A percentile compares a stretch with the other conserved stretches of the same genome.
Evolutionary conservation across 1,139 yeast genomes (phyloP).

Genomic region (Arxiozyma slooffiae): DNA sequence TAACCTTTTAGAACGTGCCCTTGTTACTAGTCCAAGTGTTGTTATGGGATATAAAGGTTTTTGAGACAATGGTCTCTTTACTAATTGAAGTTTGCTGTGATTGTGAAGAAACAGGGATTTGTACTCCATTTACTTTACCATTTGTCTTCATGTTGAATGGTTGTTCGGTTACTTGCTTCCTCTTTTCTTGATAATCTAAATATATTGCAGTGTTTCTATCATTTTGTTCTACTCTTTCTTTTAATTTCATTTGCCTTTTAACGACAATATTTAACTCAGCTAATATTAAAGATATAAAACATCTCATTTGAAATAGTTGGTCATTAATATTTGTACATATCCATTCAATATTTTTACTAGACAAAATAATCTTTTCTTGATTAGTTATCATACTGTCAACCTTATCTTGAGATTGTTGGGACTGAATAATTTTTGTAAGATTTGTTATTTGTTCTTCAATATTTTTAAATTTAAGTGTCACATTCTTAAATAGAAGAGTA

Average conservation of each 20-base stretch:
- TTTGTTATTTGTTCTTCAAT: not conserved
- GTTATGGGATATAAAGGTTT: not conserved
- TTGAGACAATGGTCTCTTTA: not conserved
- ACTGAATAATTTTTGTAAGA: not conserved
- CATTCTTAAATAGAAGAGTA: not conserved
- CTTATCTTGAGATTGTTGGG: not conserved
- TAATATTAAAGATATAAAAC: constrained; percentile 3
- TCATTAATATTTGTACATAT: not conserved
- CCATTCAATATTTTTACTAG: not conserved
- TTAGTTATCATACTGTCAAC: not conserved
- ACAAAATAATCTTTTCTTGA: not conserved
- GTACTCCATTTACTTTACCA: not conserved
- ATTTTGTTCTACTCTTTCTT: constrained; percentile 2
- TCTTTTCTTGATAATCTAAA: not conserved
- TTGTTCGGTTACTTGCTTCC: not conserved
- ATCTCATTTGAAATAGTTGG: not conserved
- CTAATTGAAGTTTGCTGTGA: not conserved
- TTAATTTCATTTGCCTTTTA: constrained; percentile 12
- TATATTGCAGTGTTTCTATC: not conserved
- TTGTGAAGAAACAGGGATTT: not conserved
- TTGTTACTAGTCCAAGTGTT: constrained; percentile 5
- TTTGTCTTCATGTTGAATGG: not conserved
- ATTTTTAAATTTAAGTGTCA: not conserved
- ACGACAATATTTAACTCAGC: constrained; percentile 5
- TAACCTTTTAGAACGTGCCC: constrained; percentile 2